Evolutionary conservation across 2,329 filamentous ascomycete genomes (phyloP), one percentile per base, ranked within the genome.

Genomic region (Waltergamsia citrina): DNA sequence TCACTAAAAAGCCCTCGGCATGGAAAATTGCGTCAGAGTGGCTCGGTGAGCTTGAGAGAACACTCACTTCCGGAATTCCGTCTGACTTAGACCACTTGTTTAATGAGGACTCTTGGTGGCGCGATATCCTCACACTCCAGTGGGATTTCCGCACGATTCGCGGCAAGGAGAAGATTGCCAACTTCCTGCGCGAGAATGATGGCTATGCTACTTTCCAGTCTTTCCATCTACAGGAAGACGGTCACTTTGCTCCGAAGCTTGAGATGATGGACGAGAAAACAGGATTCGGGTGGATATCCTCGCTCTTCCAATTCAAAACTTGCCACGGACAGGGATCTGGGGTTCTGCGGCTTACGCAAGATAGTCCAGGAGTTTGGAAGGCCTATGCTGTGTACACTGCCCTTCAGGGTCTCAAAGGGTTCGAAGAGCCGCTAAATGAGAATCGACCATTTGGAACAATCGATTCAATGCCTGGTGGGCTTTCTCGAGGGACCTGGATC

Each of bases 361-460:
- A 40, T 9, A 37, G 33, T 7, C 35, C 33, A 3, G 30, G 22
- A 7, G n/a, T 23, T 1, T 79, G 71, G 71, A 74, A 73, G 47
- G 64, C 69, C 1, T 74, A 69, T 40, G 74, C 69, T 6, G 46
- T 80, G 1, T 78, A 68, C 43, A 79, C 75, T 0, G 55, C 60
- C 0, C 49, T 80, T 14, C 47, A 59, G 8, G 61, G 65, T 30
- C 41, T 80, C 11, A 65, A 57, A 6, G 68, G 63, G 0, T 52
- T 61, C 34, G 65, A 71, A 38, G 69, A 78, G 47, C 42, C 44
- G 0, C 40, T 59, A 1, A 56, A 60, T 3, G 44, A 22, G 4
- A 35, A 29, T 12, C 34, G 37, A 0, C 31, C 39, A 0, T 38
- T 42, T 23, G 43, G 41, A 11, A 20, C 27, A 6, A 26, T 21